Base-by-base conservation (phyloP, 768 basidiomycete species). In the Phallus indusiatus region DNA sequence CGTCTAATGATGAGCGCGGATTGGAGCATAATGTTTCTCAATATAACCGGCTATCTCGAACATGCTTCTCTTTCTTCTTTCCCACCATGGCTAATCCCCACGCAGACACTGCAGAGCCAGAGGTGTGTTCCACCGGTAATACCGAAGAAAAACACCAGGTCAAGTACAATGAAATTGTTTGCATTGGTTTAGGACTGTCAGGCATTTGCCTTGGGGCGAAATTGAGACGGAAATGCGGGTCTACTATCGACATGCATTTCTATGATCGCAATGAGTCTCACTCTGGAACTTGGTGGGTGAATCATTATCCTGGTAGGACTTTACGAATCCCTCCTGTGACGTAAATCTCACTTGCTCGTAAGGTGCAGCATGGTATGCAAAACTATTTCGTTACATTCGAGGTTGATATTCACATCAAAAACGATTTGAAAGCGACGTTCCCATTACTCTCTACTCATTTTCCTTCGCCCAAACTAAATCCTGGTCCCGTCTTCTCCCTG, bases 191-290 rank as follows among this genome's bases (percentile, higher is more conserved):
- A 1, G 67, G 67, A 2, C 12, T 68, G 5, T 60, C 60, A 0
- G 67, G 67, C 4, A 61, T 68, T 46, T 65, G 66, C 7, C 9
- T 62, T 0, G 65, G 64, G 8, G 61, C 63, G 21, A 63, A 68
- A 60, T 56, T 68, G 34, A 56, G 60, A 50, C 52, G 59, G n/a
- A 61, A 64, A 61, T 59, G n/a, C n/a, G 65, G 12, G 61, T 60
- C n/a, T 48, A n/a, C 62, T 47, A 60, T 46, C 3, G 64, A 67
- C 22, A 60, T 67, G 10, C 60, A 64, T n/a, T 60, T 66, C 28
- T 66, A 64, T 28, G 64, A 65, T 12, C 54, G 59, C 22, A 54
- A 53, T 20, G 36, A 47, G 17, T 48, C 56, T 24, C 49, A 55
- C 22, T 60, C 63, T 1, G 64, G 64, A 16, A 65, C 64, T 5